Percentiles rank a stretch among this genome's conserved stretches.
phyloP scores from a whole-genome alignment of 371 early-diverging fungal genomes.

The Apophysomyces ossiformis region DNA sequence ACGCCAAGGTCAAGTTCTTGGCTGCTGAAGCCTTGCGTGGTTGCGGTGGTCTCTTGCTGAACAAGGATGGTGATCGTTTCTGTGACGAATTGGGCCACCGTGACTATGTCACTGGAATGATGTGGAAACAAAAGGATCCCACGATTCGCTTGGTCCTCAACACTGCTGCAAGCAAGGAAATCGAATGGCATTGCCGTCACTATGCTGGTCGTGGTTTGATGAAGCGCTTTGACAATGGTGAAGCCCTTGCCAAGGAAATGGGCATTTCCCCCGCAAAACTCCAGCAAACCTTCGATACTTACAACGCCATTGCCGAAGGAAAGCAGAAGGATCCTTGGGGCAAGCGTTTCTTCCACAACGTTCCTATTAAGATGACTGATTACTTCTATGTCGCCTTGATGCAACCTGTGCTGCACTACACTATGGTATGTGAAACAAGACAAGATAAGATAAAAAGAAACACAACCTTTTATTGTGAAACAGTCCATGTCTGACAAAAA shows the following conservation, averaged over 20 bases:
- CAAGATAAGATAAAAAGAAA: neutral
- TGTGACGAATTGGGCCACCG: constrained; percentile 92
- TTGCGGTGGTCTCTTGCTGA: constrained; percentile 88
- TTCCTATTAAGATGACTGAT: constrained; percentile 73
- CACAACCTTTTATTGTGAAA: no score
- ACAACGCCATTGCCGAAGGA: constrained; percentile 78
- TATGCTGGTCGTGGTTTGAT: constrained; percentile 92
- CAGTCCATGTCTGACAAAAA: neutral
- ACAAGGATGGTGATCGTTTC: constrained; percentile 89
- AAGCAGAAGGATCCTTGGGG: constrained; percentile 86
- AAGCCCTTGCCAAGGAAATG: constrained; percentile 83
- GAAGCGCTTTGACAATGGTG: constrained; percentile 75
- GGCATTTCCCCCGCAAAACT: constrained; percentile 71
- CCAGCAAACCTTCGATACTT: constrained; percentile 78
- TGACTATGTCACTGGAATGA: constrained; percentile 86
- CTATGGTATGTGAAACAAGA: constrained; percentile 68
- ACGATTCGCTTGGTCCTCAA: constrained; percentile 82
- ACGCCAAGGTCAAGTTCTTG: constrained; percentile 85
- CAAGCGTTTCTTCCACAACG: constrained; percentile 89
- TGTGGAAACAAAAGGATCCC: constrained; percentile 84
- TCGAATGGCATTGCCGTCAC: constrained; percentile 95
- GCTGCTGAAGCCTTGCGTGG: constrained; percentile 98
- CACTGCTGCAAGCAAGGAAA: constrained; percentile 85
- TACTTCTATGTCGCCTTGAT: constrained; percentile 87
- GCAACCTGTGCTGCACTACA: constrained; percentile 94